Conservation (phyloP, 495 filamentous ascomycete species). For the Acidiella bohemica region DNA sequence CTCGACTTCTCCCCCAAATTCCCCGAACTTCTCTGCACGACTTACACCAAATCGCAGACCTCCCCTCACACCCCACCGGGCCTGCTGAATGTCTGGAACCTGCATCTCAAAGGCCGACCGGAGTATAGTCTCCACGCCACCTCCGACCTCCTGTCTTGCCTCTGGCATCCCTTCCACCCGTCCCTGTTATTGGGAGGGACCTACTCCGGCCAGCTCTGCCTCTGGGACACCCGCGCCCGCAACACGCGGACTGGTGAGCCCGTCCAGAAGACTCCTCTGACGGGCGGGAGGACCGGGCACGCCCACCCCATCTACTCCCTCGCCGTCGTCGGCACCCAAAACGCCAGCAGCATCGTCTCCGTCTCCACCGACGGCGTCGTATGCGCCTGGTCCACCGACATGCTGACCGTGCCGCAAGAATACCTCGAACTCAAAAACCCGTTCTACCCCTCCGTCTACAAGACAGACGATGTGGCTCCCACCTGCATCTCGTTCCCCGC, state of each 20-base stretch:
- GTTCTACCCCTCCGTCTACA: slow-evolving; percentile 54
- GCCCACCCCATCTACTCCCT: slow-evolving; percentile 94
- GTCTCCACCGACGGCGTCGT: slow-evolving; percentile 92
- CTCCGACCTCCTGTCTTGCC: slow-evolving; percentile 86
- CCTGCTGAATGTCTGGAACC: slow-evolving; percentile 92
- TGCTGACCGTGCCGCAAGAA: slow-evolving; percentile 92
- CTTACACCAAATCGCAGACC: slow-evolving; percentile 92
- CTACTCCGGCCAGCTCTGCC: slow-evolving; percentile 88
- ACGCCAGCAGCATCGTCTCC: slow-evolving; percentile 95
- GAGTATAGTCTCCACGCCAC: slow-evolving; percentile 96
- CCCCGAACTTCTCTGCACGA: slow-evolving; percentile 78
- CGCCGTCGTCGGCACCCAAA: slow-evolving; percentile 92
- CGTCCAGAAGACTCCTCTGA: slow-evolving; percentile 89
- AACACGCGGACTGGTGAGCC: slow-evolving; percentile 45
- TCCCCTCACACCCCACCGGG: slow-evolving; percentile 93
- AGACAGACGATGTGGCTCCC: slow-evolving; percentile 88
- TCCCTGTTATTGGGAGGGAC: slow-evolving; percentile 88
- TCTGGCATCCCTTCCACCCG: slow-evolving; percentile 95
- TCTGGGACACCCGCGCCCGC: slow-evolving; percentile 93
- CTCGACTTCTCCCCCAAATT: slow-evolving; percentile 92
- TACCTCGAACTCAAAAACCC: slow-evolving; percentile 72
- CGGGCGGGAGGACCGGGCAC: slow-evolving; percentile 61
- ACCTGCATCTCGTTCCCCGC: slow-evolving; percentile 94
- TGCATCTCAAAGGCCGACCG: slow-evolving; percentile 80
- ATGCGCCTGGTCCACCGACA: slow-evolving; percentile 93